These are phyloP conservation scores for Agroathelia rolfsii DNA, from an alignment of 1,284 basidiomycete species.

Conservation along the genomic window DNA sequence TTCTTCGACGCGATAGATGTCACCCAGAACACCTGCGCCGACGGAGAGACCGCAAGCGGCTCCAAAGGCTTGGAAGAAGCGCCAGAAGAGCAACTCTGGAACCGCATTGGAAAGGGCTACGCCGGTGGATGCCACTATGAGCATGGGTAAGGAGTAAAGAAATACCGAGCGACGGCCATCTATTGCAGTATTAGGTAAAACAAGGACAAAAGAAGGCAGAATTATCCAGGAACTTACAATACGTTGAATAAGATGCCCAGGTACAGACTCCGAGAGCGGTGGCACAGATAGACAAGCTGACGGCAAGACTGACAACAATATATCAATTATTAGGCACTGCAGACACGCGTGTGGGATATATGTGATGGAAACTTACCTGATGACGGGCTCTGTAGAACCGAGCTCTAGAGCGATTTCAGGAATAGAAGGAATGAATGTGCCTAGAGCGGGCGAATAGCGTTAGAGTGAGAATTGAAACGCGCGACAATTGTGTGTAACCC, in stretches of 20 bases:
- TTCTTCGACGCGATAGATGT: conserved; percentile 53
- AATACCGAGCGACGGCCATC: conserved; percentile 59
- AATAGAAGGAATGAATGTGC: conserved; percentile 62
- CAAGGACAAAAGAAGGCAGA: neutral
- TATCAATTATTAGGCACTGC: conserved; percentile 1
- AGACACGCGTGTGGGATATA: neutral
- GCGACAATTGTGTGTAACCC: conserved; percentile 19
- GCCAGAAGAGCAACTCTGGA: conserved; percentile 44
- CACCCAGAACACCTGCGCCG: conserved; percentile 55
- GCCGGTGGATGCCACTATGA: conserved; percentile 51
- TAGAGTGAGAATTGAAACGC: neutral
- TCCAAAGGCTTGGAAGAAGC: conserved; percentile 58
- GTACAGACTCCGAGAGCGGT: conserved; percentile 15
- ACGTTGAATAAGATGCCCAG: conserved; percentile 19
- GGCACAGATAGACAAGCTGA: conserved; percentile 19
- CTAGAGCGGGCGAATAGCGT: conserved; percentile 28
- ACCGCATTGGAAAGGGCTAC: conserved; percentile 40
- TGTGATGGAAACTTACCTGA: conserved; percentile 36
- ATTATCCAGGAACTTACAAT: conserved; percentile 16
- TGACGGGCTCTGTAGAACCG: conserved; percentile 38
- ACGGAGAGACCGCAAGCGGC: conserved; percentile 42
- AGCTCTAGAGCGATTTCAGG: conserved; percentile 57
- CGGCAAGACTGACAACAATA: conserved; percentile 14
- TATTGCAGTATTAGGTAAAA: conserved; percentile 13
- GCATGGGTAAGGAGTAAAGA: conserved; percentile 48